Conservation (phyloP, 2,329 filamentous ascomycete genomes). For the Cladosporium sp. region DNA sequence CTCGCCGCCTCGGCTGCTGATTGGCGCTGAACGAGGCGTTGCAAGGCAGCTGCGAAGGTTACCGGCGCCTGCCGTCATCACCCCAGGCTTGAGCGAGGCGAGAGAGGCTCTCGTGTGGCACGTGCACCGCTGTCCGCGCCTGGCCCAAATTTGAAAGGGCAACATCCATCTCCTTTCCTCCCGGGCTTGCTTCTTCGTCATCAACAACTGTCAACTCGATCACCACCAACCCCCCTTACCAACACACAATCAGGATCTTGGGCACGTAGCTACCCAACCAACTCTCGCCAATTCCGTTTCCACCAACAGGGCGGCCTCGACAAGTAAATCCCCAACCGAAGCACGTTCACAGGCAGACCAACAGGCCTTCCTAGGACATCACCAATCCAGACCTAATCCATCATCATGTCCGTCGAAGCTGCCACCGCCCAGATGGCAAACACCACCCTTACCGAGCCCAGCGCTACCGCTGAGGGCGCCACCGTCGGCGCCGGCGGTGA, state of each 20-base stretch:
- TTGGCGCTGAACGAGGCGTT: not conserved
- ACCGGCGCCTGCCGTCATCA: slow-evolving; percentile 15
- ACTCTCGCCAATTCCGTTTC: slow-evolving; percentile 48
- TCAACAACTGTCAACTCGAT: slow-evolving; percentile 22
- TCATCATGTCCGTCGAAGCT: slow-evolving; percentile 88
- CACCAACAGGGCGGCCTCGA: slow-evolving; percentile 28
- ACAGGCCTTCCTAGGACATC: slow-evolving; percentile 33
- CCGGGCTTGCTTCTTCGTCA: slow-evolving; percentile 15
- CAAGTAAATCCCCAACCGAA: slow-evolving; percentile 9
- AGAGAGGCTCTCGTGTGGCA: not conserved
- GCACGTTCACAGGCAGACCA: slow-evolving; percentile 30
- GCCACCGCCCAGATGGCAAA: slow-evolving; percentile 67
- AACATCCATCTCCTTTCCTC: slow-evolving; percentile 15
- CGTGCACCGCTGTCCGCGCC: slow-evolving; percentile 1
- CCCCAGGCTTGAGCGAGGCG: too few species aligned
- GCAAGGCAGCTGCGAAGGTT: slow-evolving; percentile 2
- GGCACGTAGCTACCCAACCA: slow-evolving; percentile 48
- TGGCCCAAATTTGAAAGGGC: slow-evolving; percentile 12
- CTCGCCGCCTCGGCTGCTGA: not conserved
- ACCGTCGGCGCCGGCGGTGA: slow-evolving; percentile 42
- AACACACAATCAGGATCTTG: slow-evolving; percentile 26
- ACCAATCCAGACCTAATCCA: slow-evolving; percentile 41
- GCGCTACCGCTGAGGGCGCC: slow-evolving; percentile 54
- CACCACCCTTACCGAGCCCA: slow-evolving; percentile 57
- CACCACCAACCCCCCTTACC: slow-evolving; percentile 18